These are phyloP conservation scores for Fusarium goolgardi DNA, from an alignment of 2,329 filamentous ascomycete species.

Conservation along the genomic window DNA sequence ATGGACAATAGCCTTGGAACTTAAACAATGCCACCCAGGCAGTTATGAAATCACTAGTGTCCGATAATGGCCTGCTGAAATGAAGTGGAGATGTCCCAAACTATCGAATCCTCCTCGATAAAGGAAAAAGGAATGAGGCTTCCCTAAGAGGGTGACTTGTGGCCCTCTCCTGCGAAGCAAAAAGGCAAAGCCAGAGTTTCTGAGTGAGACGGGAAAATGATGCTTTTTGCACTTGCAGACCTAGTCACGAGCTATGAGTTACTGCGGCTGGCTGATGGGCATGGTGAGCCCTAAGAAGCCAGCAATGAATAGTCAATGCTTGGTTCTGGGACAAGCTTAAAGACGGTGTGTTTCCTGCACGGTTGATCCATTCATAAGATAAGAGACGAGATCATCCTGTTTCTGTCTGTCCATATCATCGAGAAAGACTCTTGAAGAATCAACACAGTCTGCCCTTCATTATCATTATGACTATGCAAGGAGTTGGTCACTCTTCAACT, in stretches of 20 bases:
- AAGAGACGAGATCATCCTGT: background rate
- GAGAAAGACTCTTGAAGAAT: background rate
- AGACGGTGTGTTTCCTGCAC: background rate
- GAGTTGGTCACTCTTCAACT: background rate
- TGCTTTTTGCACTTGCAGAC: conserved; percentile 11
- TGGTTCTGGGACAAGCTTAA: background rate
- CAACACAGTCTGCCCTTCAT: background rate
- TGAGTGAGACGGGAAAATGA: background rate
- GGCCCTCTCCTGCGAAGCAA: background rate
- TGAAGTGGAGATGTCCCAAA: conserved; percentile 13
- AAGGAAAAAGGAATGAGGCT: background rate
- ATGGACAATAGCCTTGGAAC: background rate
- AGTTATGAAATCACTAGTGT: conserved; percentile 7
- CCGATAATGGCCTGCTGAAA: conserved; percentile 3
- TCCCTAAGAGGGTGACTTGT: conserved; percentile 1
- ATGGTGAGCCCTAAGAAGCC: background rate
- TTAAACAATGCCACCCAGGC: background rate
- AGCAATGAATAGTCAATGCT: background rate
- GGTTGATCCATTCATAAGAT: background rate
- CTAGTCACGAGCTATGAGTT: conserved; percentile 1
- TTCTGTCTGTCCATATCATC: background rate
- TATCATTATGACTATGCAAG: conserved; percentile 5
- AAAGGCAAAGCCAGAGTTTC: background rate
- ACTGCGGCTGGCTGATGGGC: conserved; percentile 18
- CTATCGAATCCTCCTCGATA: background rate